Base-by-base conservation (phyloP, 1,284 basidiomycete species). In the Kwoniella shivajii region DNA sequence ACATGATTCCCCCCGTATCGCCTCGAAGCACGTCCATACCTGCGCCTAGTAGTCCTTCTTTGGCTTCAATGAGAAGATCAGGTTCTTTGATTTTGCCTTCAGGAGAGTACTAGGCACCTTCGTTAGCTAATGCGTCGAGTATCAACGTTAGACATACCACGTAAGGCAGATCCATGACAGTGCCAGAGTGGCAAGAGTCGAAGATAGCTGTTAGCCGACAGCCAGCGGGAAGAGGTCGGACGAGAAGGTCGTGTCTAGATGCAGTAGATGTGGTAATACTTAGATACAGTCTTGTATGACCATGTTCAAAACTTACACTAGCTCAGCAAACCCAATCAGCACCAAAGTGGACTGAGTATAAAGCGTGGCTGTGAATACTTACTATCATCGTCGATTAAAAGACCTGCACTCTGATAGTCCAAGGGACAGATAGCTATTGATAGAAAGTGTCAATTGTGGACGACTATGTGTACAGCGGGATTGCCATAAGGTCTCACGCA, bases 1-100 rank as follows among this genome's bases (percentile, higher is more conserved):
- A 68, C 65, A 92, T 79, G 33, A 87, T 82, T 6, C 91, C 89
- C 14, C 85, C 80, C 71, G 91, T 83, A 69, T 96, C 91, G 20
- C 88, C 88, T 6, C 82, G 83, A 44, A 72, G 56, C 45, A 69
- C 65, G 33, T 44, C 58, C 65, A 73, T 67, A 18, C 69, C 71
- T 0, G 65, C 67, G 14, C 61, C 83, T 22, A 91, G 74, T 2
- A 91, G 78, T 10, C 87, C 88, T 69, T 88, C 84, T 3, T 87
- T 88, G 2, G 89, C 88, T 75, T 88, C 89, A 9, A 84, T 82
- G 1, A 84, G 84, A 22, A 92, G 80, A 73, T 94, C 92, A 31
- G 92, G 90, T 72, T 94, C 92, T 77, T 96, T 96, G 72, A 95
- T 80, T 72, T 90, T 93, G 52, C 92, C 92, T 77, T 94, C 90